Conservation (phyloP, 2,329 filamentous ascomycete species). For the Grosmannia penicillata region DNA sequence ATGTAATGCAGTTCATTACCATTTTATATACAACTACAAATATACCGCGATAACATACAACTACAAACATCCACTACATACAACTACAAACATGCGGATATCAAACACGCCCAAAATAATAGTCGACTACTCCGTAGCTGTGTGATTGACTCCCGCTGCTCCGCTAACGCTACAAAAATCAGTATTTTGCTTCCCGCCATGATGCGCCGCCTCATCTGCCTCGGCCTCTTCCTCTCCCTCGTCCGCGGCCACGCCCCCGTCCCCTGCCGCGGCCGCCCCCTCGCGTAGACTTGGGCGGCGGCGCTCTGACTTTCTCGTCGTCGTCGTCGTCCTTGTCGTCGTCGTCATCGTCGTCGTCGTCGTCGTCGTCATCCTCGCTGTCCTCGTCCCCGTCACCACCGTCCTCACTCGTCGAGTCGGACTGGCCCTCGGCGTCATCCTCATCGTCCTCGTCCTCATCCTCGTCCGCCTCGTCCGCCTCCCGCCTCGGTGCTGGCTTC, state of each 20-base stretch:
- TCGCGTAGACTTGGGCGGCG: slow-evolving; percentile 3
- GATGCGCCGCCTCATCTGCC: neutral
- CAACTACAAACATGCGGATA: no score
- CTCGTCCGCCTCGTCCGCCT: slow-evolving; percentile 2
- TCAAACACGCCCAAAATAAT: no score
- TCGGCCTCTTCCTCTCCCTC: neutral
- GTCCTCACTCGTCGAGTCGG: neutral
- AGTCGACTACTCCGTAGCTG: no score
- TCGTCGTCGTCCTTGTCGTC: neutral
- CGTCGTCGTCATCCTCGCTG: neutral
- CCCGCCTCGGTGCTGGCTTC: neutral
- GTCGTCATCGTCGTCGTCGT: neutral
- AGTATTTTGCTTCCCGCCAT: neutral
- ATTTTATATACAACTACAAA: no score
- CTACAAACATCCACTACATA: no score
- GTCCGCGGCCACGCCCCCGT: slow-evolving; percentile 7
- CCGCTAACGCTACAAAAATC: no score
- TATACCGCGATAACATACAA: no score
- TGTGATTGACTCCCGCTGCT: no score
- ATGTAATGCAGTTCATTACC: no score
- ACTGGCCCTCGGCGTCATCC: neutral
- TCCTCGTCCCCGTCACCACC: slow-evolving; percentile 2
- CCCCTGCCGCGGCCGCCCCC: slow-evolving; percentile 8
- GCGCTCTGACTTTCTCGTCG: slow-evolving; percentile 3
- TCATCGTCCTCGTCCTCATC: neutral